phyloP scores from a whole-genome alignment of 352 stramenopile species.

The Phytophthora quininea region DNA sequence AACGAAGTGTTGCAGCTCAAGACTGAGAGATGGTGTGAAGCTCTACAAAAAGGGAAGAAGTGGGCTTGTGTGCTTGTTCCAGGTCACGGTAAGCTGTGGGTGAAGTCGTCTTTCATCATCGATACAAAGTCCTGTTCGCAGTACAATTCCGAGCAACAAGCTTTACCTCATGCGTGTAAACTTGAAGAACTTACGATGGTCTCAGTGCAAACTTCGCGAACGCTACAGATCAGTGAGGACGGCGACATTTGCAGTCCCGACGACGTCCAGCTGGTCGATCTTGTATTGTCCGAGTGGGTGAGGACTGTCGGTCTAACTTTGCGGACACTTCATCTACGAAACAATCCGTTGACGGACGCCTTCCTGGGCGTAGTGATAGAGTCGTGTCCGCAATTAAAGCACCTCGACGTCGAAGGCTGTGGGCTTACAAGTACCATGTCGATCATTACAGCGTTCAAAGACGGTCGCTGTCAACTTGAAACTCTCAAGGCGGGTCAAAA shows the following conservation, averaged over 20 bases:
- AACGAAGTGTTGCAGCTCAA: slow-evolving; percentile 14
- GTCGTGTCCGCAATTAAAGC: slow-evolving; percentile 37
- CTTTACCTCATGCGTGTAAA: background rate
- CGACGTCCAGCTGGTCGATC: slow-evolving; percentile 6
- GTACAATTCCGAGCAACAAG: background rate
- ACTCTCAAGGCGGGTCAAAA: slow-evolving; percentile 50
- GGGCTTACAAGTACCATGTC: slow-evolving; percentile 37
- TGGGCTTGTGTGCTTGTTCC: slow-evolving; percentile 42
- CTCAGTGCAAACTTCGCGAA: slow-evolving; percentile 21
- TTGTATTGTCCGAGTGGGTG: slow-evolving; percentile 29
- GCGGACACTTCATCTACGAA: slow-evolving; percentile 33
- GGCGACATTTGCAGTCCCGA: slow-evolving; percentile 1
- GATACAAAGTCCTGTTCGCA: slow-evolving; percentile 4
- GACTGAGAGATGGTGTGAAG: slow-evolving; percentile 25
- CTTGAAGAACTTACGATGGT: slow-evolving; percentile 45
- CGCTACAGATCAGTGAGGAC: slow-evolving; percentile 9
- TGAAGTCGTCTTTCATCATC: slow-evolving; percentile 21
- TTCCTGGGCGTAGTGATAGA: slow-evolving; percentile 34
- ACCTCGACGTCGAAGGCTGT: slow-evolving; percentile 49
- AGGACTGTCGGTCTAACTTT: slow-evolving; percentile 27
- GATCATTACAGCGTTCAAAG: slow-evolving; percentile 33
- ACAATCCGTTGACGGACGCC: slow-evolving; percentile 30
- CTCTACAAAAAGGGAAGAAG: slow-evolving; percentile 11
- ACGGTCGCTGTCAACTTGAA: slow-evolving; percentile 25
- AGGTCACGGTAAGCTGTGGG: slow-evolving; percentile 43